phyloP scores from a whole-genome alignment of 176 grass and related monocot species.

The Avena sativa region DNA sequence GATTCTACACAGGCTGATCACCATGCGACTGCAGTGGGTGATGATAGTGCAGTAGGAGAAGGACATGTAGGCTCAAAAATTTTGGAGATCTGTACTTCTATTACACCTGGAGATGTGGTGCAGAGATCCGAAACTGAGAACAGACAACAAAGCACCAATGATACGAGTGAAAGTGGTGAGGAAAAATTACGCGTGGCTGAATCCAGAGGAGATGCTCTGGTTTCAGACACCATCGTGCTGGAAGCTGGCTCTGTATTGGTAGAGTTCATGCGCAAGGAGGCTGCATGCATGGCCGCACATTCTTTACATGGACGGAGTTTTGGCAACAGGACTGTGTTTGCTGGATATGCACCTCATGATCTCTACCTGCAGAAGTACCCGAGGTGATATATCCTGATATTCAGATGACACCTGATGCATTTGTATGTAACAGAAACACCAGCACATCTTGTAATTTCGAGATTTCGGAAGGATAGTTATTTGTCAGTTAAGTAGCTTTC shows the following conservation, averaged over 20 bases:
- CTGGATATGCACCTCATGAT: slow-evolving; percentile 62
- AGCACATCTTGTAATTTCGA: slow-evolving; percentile 13
- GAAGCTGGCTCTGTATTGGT: slow-evolving; percentile 77
- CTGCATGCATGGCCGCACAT: slow-evolving; percentile 67
- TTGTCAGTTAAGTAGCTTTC: neutral
- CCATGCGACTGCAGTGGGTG: neutral
- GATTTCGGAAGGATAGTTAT: slow-evolving; percentile 17
- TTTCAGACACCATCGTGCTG: slow-evolving; percentile 31
- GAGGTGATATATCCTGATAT: slow-evolving; percentile 55
- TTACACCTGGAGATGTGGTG: neutral
- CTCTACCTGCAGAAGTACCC: slow-evolving; percentile 64
- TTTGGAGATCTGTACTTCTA: slow-evolving; percentile 16
- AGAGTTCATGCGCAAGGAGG: slow-evolving; percentile 83
- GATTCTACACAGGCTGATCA: slow-evolving; percentile 28
- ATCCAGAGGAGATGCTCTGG: slow-evolving; percentile 4
- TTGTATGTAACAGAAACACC: neutral
- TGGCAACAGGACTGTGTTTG: slow-evolving; percentile 46
- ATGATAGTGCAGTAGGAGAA: slow-evolving; percentile 28
- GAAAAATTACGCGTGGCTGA: slow-evolving; percentile 19
- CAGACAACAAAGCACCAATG: slow-evolving; percentile 15
- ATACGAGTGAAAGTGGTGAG: neutral
- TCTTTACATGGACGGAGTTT: slow-evolving; percentile 79
- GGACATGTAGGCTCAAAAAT: slow-evolving; percentile 10
- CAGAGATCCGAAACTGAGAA: slow-evolving; percentile 19
- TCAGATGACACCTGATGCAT: slow-evolving; percentile 2